Evolutionary conservation across 2,329 filamentous ascomycete species (phyloP).

Genomic region (Rhinocladiella mackenziei): DNA sequence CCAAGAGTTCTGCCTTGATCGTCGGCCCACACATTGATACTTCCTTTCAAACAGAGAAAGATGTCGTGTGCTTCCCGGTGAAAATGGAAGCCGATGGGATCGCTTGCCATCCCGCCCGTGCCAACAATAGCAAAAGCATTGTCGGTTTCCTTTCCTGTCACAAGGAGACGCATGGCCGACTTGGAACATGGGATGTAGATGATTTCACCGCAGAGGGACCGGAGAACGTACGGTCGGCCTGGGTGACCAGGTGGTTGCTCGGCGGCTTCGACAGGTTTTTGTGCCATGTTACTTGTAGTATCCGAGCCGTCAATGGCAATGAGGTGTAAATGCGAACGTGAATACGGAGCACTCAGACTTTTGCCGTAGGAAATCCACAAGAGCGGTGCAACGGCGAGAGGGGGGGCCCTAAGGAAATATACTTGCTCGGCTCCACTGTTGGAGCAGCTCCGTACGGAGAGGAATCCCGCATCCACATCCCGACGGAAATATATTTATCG

Average conservation of each 20-base stretch:
- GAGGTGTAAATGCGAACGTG: too few species aligned
- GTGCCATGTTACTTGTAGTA: too few species aligned
- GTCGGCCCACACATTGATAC: slow-evolving; percentile 56
- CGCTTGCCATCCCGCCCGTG: slow-evolving; percentile 46
- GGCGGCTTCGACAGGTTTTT: too few species aligned
- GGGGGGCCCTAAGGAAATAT: too few species aligned
- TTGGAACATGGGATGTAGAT: slow-evolving; percentile 53
- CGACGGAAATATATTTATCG: too few species aligned
- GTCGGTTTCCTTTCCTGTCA: slow-evolving; percentile 51
- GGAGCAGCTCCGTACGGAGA: too few species aligned
- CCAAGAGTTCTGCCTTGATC: slow-evolving; percentile 52
- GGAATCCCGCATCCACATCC: too few species aligned
- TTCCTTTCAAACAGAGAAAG: slow-evolving; percentile 55
- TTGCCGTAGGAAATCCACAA: too few species aligned
- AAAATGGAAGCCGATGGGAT: slow-evolving; percentile 54
- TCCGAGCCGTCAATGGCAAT: too few species aligned
- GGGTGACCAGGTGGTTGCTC: slow-evolving; percentile 38
- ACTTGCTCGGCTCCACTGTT: too few species aligned
- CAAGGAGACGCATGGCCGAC: slow-evolving; percentile 49
- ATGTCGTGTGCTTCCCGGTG: slow-evolving; percentile 56
- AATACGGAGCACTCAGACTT: too few species aligned
- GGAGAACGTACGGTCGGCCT: slow-evolving; percentile 45
- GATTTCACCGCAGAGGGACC: slow-evolving; percentile 50
- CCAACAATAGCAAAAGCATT: slow-evolving; percentile 51
- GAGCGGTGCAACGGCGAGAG: too few species aligned